Evolutionary conservation across 495 filamentous ascomycete species (phyloP).

Genomic region (Penicillium coffeae): DNA sequence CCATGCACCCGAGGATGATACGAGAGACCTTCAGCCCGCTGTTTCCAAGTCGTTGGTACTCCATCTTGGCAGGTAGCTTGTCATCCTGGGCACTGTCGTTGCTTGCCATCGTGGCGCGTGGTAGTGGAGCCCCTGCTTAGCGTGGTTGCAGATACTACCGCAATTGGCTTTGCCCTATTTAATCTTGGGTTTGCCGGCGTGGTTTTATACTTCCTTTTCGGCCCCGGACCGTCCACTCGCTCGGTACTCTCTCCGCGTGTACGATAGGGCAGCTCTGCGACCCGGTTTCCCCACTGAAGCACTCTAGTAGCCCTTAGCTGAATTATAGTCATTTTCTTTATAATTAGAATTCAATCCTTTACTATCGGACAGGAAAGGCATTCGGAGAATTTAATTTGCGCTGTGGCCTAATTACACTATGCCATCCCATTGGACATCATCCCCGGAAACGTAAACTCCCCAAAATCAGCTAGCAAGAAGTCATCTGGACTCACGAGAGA

Average conservation of each 20-base stretch:
- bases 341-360: too few species aligned
- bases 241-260: constrained; percentile 11
- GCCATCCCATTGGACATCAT: constrained; percentile 16
- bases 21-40: constrained; percentile 63
- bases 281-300: background rate
- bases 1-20: constrained; percentile 66
- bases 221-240: background rate
- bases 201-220: background rate
- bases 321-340: too few species aligned
- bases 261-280: background rate
- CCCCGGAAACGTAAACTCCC: constrained; percentile 19
- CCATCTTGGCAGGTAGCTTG: constrained; percentile 11
- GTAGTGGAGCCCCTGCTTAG: background rate
- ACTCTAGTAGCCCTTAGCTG: too few species aligned
- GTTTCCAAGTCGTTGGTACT: constrained; percentile 49
- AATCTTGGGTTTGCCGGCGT: background rate
- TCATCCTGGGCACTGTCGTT: background rate
- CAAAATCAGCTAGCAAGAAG: constrained; percentile 20
- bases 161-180: too few species aligned
- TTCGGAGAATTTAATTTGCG: background rate
- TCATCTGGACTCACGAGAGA: constrained; percentile 13
- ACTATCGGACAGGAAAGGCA: too few species aligned
- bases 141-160: too few species aligned
- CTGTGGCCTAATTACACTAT: background rate
- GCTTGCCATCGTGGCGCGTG: background rate